phyloP scores from a whole-genome alignment of 1,139 yeast species.

The Kazachstania sp. region DNA sequence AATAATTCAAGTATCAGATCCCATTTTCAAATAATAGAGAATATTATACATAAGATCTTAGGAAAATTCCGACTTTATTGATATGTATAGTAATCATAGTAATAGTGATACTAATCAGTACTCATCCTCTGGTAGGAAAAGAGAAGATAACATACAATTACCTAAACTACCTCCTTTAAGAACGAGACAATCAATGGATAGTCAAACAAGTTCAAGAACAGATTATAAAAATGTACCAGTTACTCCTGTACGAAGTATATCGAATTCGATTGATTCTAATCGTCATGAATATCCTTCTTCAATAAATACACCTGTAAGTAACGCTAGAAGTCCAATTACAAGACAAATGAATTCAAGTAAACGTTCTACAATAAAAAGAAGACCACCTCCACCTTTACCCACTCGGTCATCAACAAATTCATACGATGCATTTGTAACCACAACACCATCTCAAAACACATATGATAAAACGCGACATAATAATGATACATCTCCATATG shows the following conservation, averaged over 20 bases:
- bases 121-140: background rate
- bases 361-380: background rate
- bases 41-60: no score
- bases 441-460: background rate
- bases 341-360: background rate
- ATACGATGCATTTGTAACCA: background rate
- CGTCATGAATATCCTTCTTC: background rate
- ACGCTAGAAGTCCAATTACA: background rate
- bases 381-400: constrained; percentile 1
- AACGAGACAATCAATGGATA: constrained; percentile 17
- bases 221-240: background rate
- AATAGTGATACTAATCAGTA: background rate
- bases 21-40: no score
- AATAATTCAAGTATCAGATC: no score
- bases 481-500: background rate
- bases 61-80: no score
- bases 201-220: background rate
- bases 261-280: background rate
- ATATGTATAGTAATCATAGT: background rate
- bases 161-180: constrained; percentile 28
- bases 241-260: background rate
- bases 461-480: background rate
- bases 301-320: background rate
- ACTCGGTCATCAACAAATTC: background rate
- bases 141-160: constrained; percentile 7